A percentile compares a stretch with the other conserved stretches of the same genome.
phyloP scores from a whole-genome alignment of 352 stramenopile species.

The Blastocystis hominis region DNA sequence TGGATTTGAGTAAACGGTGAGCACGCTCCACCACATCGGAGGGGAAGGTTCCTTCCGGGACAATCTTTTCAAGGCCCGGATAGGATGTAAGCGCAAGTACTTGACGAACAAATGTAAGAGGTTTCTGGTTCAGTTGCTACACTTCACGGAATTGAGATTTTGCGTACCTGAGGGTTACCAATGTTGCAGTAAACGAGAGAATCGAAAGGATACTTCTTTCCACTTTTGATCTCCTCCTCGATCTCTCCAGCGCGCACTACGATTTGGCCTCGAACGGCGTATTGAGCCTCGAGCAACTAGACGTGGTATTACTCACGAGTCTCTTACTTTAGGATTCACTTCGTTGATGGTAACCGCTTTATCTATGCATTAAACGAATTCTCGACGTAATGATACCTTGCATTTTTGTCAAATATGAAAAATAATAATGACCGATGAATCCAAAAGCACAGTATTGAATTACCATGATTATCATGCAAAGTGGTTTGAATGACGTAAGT shows the following conservation, averaged over 20 bases:
- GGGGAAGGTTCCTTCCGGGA: slow-evolving; percentile 50
- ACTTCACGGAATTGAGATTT: neutral
- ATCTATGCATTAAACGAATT: neutral
- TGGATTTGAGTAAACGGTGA: slow-evolving; percentile 11
- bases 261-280: slow-evolving; percentile 76
- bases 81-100: slow-evolving; percentile 80
- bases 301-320: neutral
- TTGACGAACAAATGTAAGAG: slow-evolving; percentile 81
- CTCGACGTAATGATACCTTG: neutral
- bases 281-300: slow-evolving; percentile 71
- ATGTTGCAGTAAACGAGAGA: slow-evolving; percentile 84
- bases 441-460: too few species aligned
- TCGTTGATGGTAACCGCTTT: slow-evolving; percentile 18
- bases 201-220: slow-evolving; percentile 72
- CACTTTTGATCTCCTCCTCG: slow-evolving; percentile 67
- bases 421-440: too few species aligned
- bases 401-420: neutral
- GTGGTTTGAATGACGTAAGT: too few species aligned
- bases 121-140: slow-evolving; percentile 72
- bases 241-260: slow-evolving; percentile 70
- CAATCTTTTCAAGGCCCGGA: slow-evolving; percentile 61
- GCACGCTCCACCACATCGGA: slow-evolving; percentile 36
- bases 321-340: slow-evolving; percentile 27
- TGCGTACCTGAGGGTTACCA: slow-evolving; percentile 78
- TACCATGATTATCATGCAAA: too few species aligned